These are phyloP conservation scores for Passiflora organensis DNA, from an alignment of 345 rosid genomes.

Conservation along the genomic window DNA sequence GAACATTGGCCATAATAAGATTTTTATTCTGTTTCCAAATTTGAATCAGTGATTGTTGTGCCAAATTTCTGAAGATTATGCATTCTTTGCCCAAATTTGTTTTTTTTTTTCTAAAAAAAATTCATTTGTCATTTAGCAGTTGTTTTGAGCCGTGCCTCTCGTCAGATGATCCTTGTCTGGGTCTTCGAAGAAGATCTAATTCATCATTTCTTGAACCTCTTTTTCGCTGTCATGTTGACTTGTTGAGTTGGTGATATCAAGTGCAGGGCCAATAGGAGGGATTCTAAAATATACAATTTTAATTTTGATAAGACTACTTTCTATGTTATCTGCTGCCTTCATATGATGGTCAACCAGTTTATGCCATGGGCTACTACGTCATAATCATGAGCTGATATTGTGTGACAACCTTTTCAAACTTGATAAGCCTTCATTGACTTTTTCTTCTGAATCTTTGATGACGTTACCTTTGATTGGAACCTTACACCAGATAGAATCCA, in stretches of 20 bases:
- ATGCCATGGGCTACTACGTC: background rate
- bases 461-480: slow-evolving; percentile 46
- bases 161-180: slow-evolving; percentile 33
- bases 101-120: no score
- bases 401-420: slow-evolving; percentile 34
- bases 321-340: slow-evolving; percentile 1
- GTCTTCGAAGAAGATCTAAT: slow-evolving; percentile 52
- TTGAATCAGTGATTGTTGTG: no score
- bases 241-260: slow-evolving; percentile 18
- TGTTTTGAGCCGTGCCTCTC: no score
- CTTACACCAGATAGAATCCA: slow-evolving; percentile 42
- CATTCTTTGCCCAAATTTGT: no score
- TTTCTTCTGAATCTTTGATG: slow-evolving; percentile 27
- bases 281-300: slow-evolving; percentile 20
- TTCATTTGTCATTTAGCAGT: no score
- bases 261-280: background rate
- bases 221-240: no score
- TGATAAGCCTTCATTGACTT: slow-evolving; percentile 49
- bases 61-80: no score
- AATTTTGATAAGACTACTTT: slow-evolving; percentile 46
- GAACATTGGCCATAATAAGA: no score
- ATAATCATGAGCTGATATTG: slow-evolving; percentile 21
- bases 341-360: slow-evolving; percentile 22
- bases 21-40: no score
- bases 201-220: no score